Conservation (phyloP, 306 rosid genomes). For the Rosa multiflora region DNA sequence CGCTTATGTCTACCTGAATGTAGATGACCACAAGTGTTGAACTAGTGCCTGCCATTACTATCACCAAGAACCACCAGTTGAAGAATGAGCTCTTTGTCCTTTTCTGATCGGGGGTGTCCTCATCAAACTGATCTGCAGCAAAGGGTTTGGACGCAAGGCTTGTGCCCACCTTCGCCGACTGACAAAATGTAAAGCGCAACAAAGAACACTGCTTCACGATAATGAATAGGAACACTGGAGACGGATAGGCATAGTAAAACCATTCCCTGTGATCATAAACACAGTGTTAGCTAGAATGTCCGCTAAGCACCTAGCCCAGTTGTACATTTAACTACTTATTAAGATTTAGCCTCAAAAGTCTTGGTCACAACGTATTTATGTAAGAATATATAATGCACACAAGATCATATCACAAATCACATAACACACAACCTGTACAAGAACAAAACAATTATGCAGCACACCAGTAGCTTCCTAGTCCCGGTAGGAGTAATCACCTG, state of each 20-base stretch:
- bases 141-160: slow-evolving; percentile 74
- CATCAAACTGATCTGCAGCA: slow-evolving; percentile 80
- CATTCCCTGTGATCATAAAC: slow-evolving; percentile 40
- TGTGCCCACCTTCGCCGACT: slow-evolving; percentile 72
- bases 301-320: too few relatives aligned
- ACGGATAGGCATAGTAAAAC: slow-evolving; percentile 51
- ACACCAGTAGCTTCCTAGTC: too few relatives aligned
- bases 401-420: too few relatives aligned
- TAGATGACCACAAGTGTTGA: slow-evolving; percentile 46
- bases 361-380: too few relatives aligned
- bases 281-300: too few relatives aligned
- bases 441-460: too few relatives aligned
- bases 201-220: slow-evolving; percentile 35
- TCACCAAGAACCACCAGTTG: slow-evolving; percentile 74
- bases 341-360: background rate
- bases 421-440: too few relatives aligned
- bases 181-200: slow-evolving; percentile 54
- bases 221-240: slow-evolving; percentile 22
- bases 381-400: too few relatives aligned
- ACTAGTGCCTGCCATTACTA: slow-evolving; percentile 49
- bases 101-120: slow-evolving; percentile 47
- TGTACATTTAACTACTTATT: background rate
- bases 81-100: slow-evolving; percentile 60
- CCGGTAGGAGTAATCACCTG: too few relatives aligned
- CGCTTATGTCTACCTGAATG: slow-evolving; percentile 39